These are phyloP conservation scores for Beverwykella pulmonaria DNA, from an alignment of 495 filamentous ascomycete genomes.

Conservation along the genomic window DNA sequence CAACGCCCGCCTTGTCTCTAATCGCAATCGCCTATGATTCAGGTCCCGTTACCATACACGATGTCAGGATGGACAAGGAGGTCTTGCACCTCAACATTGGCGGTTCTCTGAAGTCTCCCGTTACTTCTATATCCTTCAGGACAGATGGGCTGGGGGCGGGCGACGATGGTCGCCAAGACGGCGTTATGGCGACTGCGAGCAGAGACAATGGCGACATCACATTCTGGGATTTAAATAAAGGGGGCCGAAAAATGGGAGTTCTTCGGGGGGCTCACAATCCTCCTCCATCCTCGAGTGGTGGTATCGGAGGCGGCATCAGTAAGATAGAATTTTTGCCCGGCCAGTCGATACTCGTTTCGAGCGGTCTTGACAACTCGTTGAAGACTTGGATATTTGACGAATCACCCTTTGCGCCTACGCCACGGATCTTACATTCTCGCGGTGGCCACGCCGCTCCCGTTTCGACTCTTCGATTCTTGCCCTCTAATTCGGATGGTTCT, in stretches of 20 bases:
- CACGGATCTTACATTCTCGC: conserved; percentile 78
- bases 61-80: conserved; percentile 73
- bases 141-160: conserved; percentile 90
- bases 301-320: conserved; percentile 64
- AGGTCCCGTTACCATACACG: conserved; percentile 76
- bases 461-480: conserved; percentile 77
- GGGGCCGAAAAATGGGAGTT: conserved; percentile 77
- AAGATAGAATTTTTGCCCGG: conserved; percentile 89
- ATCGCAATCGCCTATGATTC: conserved; percentile 82
- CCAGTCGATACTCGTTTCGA: conserved; percentile 86
- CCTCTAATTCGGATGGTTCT: conserved; percentile 82
- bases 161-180: conserved; percentile 74
- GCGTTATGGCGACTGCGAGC: conserved; percentile 84
- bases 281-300: conserved; percentile 58
- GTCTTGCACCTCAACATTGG: conserved; percentile 67
- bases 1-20: conserved; percentile 80
- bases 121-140: conserved; percentile 87
- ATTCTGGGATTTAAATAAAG: conserved; percentile 92
- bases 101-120: conserved; percentile 53
- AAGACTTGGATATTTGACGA: conserved; percentile 96
- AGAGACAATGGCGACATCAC: conserved; percentile 78
- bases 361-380: conserved; percentile 88
- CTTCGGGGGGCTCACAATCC: conserved; percentile 84
- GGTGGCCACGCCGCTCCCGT: conserved; percentile 87
- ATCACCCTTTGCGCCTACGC: conserved; percentile 78